Base-by-base conservation (phyloP, 305 asterid genomes). In the Solanum hybrid region DNA sequence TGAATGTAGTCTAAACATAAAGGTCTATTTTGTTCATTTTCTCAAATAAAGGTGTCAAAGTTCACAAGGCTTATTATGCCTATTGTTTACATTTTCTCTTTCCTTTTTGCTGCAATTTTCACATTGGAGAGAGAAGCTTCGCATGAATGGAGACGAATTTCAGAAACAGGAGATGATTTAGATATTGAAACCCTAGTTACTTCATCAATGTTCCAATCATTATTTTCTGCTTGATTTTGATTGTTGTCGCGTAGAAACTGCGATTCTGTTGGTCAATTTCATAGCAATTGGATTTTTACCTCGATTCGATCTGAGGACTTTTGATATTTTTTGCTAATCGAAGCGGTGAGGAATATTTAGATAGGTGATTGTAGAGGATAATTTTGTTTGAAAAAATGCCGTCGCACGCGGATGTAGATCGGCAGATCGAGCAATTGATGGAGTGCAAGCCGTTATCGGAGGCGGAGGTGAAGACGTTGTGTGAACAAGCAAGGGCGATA, bases 401-500 rank as follows among this genome's bases (percentile, higher is more conserved):
- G 93, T 94, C 94, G 90, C 97, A 94, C 87, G 96, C 94, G 89
- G 99, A 97, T 97, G 95, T 97, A 94, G 99, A 97, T 90, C 90
- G 98, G 93, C 97, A 97, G 89, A 94, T 97, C 89, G 97, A 91
- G 94, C 99, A 97, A 89, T 91, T 97, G 95, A 97, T 96, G 99
- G 99, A 96, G 92, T 96, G 99, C 94, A 96, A 97, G 94, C 97
- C 96, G 86, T 91, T 97, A 80, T 87, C 96, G 82, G 99, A 96
- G 93, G 93, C 93, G 92, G 99, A 97, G 95, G 99, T 97, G 92
- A 95, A 93, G 92, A 40, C 90, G 91, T 91, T 97, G 90, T 97
- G 98, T 94, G 99, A 97, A 92, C 98, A 95, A 90, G 98, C 99
- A 72, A 93, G 99, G 88, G 98, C 96, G 90, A 95, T 97, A 92